Evolutionary conservation across 2,329 filamentous ascomycete species (phyloP).

Genomic region (Aspergillus chevalieri): DNA sequence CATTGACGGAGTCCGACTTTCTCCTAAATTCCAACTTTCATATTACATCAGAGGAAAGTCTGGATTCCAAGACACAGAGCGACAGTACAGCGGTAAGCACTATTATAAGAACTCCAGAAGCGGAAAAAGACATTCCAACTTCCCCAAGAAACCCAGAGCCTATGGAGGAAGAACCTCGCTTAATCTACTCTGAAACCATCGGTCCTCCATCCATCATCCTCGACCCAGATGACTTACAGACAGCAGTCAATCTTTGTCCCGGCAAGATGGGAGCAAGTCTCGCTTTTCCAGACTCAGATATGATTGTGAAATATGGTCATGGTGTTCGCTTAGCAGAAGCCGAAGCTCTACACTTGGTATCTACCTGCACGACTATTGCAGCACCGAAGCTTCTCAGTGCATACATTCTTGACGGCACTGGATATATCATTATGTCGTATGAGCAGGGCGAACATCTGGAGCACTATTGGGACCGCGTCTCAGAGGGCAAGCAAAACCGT

Average conservation of each 20-base stretch:
- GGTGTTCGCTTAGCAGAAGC: conserved; percentile 11
- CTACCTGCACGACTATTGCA: conserved; percentile 7
- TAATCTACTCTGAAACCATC: conserved; percentile 9
- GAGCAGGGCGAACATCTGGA: conserved; percentile 8
- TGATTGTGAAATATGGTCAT: conserved; percentile 9
- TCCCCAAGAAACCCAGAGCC: not conserved
- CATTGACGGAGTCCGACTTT: not conserved
- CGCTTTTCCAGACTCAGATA: conserved; percentile 8
- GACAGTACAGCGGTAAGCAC: conserved; percentile 1
- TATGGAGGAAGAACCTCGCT: conserved; percentile 2
- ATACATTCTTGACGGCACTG: conserved; percentile 8
- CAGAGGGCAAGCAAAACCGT: conserved; percentile 3
- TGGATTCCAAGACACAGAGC: not conserved
- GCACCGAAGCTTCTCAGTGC: conserved; percentile 8
- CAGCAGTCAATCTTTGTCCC: conserved; percentile 5
- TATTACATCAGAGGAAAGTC: not conserved
- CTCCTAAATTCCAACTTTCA: not conserved
- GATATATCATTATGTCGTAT: conserved; percentile 11
- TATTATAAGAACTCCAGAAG: conserved; percentile 1
- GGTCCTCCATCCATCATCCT: conserved; percentile 9
- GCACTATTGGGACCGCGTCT: conserved; percentile 8
- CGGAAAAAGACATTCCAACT: not conserved
- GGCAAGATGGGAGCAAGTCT: conserved; percentile 8
- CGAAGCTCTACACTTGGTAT: conserved; percentile 10
- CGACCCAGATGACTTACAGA: conserved; percentile 5